phyloP scores from a whole-genome alignment of 2,329 filamentous ascomycete species.

The Botryotinia convoluta region DNA sequence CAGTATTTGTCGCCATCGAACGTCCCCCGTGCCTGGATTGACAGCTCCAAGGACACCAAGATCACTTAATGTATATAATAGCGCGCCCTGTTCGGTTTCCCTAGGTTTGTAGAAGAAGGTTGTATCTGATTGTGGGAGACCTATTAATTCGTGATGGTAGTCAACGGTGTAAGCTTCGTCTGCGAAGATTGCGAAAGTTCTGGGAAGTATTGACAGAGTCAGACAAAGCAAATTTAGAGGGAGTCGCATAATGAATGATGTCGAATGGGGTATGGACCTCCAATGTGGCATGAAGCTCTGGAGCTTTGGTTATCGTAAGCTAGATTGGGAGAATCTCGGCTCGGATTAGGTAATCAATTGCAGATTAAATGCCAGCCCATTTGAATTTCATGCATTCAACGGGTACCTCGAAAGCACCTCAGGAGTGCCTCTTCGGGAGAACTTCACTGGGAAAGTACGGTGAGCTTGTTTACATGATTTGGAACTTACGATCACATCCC shows the following conservation, averaged over 20 bases:
- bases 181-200: conserved; percentile 64
- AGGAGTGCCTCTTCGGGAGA: neutral
- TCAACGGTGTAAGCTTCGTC: conserved; percentile 92
- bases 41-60: conserved; percentile 80
- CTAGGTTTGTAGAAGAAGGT: conserved; percentile 94
- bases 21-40: conserved; percentile 77
- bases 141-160: conserved; percentile 88
- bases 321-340: neutral
- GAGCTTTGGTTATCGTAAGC: conserved; percentile 18
- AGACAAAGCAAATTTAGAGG: conserved; percentile 34
- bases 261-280: conserved; percentile 6
- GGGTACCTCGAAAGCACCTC: neutral
- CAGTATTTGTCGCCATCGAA: conserved; percentile 86
- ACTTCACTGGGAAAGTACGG: neutral
- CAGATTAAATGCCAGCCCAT: neutral
- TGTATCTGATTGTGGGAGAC: conserved; percentile 73
- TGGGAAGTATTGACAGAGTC: conserved; percentile 36
- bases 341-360: conserved; percentile 6
- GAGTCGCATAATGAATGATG: conserved; percentile 32
- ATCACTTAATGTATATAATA: conserved; percentile 89
- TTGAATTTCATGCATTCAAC: neutral
- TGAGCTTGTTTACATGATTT: neutral
- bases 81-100: conserved; percentile 75
- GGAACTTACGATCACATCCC: neutral
- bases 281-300: conserved; percentile 18